Conservation (phyloP, 2,329 filamentous ascomycete genomes). For the Verticillium longisporum region DNA sequence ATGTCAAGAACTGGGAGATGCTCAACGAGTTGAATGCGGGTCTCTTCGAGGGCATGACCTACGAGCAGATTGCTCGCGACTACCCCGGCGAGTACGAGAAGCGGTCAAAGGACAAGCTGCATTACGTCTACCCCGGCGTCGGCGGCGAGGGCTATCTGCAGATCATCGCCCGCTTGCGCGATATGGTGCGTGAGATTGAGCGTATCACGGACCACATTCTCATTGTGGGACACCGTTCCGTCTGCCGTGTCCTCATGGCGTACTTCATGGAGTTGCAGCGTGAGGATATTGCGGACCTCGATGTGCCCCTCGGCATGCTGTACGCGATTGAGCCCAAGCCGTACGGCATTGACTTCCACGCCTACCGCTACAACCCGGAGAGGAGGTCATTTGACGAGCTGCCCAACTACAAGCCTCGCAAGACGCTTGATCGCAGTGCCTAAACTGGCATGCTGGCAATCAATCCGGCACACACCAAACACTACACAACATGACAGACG, state of each 20-base stretch:
- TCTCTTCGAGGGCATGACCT: constrained; percentile 90
- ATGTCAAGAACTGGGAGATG: constrained; percentile 97
- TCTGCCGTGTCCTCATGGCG: constrained; percentile 85
- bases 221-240: constrained; percentile 85
- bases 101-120: constrained; percentile 79
- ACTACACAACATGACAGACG: not conserved
- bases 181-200: constrained; percentile 95
- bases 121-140: constrained; percentile 93
- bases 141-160: constrained; percentile 96
- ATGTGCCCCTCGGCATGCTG: constrained; percentile 87
- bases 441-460: constrained; percentile 9
- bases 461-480: not conserved
- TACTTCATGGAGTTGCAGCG: constrained; percentile 93
- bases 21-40: constrained; percentile 94
- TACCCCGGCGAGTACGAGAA: constrained; percentile 76
- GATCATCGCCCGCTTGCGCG: constrained; percentile 88
- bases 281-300: constrained; percentile 88
- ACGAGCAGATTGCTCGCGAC: constrained; percentile 76
- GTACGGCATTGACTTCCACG: constrained; percentile 95
- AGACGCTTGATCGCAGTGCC: constrained; percentile 37
- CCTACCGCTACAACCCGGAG: constrained; percentile 79
- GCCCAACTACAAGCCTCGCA: constrained; percentile 72
- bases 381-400: constrained; percentile 78
- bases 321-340: constrained; percentile 97
- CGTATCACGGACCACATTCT: constrained; percentile 94